Evolutionary conservation across 345 rosid genomes (phyloP), one percentile per base, ranked within the genome.

Genomic region (Populus nigra): DNA sequence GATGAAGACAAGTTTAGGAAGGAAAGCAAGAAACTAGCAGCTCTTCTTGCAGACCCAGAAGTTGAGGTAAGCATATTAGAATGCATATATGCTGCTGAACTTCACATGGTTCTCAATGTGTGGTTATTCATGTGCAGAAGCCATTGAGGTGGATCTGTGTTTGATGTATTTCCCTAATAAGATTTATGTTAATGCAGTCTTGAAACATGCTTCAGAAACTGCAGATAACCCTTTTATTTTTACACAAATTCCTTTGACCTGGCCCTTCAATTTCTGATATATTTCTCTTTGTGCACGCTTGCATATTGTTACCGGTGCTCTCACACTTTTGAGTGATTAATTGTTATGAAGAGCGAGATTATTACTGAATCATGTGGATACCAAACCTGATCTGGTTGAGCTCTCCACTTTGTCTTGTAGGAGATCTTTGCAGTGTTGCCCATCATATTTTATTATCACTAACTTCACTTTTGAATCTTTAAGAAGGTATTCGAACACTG

Each of bases 31-130:
- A 92, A 91, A 81, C 88, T 90, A 36, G 88, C 88, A 31, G 96
- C 99, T 73, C 97, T 95, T 80, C 92, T 93, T 73, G 93, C 97
- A 41, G 92, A 95, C 88, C 98, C 99, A 41, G 97, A 91, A 83
- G 85, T 93, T 75, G 97, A 95, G 99, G 99, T 93, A 25, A 82
- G 91, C 67, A 80, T 57, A 62, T 25, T 61, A 59, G 67, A 62
- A 23, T 65, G 63, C 65, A 5, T 23, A 5, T 17, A n/a, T 9
- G 18, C 33, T 27, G 55, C 31, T 55, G 33, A 78, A 25, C 18
- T 41, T 45, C 22, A 47, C 36, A 23, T 65, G 67, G 1, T 41
- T 43, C 33, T 31, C 16, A 41, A 4, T 7, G 61, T 16, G 33
- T 74, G 78, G 38, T n/a, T 78, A 10, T 66, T 36, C 47, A 43